Evolutionary conservation across 148 eudicot species (phyloP).

Genomic region (Cornus kousa): DNA sequence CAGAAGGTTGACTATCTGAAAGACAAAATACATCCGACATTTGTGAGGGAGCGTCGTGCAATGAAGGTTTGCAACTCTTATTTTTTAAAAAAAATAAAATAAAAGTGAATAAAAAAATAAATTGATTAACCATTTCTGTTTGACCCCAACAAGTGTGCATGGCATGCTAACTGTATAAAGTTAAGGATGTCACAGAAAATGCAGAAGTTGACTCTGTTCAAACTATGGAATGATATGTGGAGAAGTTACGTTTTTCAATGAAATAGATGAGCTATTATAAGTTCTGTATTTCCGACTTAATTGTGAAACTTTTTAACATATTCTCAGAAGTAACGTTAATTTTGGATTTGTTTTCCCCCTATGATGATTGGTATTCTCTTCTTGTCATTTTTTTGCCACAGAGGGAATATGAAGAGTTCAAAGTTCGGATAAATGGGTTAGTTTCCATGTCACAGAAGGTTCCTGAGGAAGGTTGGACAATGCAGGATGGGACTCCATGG

Average conservation of each 20-base stretch:
- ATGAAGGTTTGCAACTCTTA: conserved; percentile 62
- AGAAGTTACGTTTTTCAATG: not conserved
- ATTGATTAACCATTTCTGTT: not conserved
- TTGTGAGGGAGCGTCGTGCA: conserved; percentile 95
- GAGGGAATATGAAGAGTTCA: conserved; percentile 95
- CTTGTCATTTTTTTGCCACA: conserved; percentile 25
- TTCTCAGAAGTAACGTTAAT: not conserved
- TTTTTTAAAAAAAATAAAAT: no score
- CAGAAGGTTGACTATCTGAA: conserved; percentile 85
- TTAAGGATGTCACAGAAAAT: not conserved
- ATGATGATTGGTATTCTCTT: not conserved
- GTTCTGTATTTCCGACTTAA: not conserved
- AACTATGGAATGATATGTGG: not conserved
- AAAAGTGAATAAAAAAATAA: no score
- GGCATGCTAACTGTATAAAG: not conserved
- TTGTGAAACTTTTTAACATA: conserved; percentile 1
- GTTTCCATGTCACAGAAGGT: conserved; percentile 84
- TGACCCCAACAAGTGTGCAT: no score
- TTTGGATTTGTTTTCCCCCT: not conserved
- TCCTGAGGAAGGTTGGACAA: conserved; percentile 97
- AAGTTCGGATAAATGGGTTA: conserved; percentile 76
- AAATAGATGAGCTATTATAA: not conserved
- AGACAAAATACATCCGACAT: conserved; percentile 94
- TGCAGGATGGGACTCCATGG: conserved; percentile 98
- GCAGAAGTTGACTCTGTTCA: not conserved